phyloP scores from a whole-genome alignment of 2,329 filamentous ascomycete genomes.

The Thermothelomyces thermophilus region DNA sequence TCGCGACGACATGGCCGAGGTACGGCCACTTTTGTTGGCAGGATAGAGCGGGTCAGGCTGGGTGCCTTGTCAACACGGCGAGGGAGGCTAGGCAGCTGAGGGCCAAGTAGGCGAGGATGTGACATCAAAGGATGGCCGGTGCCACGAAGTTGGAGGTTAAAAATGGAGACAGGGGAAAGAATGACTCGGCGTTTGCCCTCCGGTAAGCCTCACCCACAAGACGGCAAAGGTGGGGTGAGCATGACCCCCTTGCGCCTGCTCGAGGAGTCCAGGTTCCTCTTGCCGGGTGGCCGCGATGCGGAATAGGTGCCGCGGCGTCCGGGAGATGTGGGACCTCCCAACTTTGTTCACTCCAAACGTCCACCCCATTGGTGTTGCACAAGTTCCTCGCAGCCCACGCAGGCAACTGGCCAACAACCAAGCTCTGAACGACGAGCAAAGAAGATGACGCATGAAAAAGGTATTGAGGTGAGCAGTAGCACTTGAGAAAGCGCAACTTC shows the following conservation, averaged over 20 bases:
- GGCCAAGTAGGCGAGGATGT: neutral
- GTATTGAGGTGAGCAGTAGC: neutral
- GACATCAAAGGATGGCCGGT: neutral
- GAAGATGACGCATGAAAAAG: neutral
- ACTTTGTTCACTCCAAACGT: neutral
- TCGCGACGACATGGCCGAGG: neutral
- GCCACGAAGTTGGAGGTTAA: neutral
- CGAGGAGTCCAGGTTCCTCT: neutral
- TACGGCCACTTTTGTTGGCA: neutral
- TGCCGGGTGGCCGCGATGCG: neutral
- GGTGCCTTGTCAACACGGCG: slow-evolving; percentile 12
- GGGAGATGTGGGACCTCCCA: neutral
- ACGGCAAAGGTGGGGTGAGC: slow-evolving; percentile 6
- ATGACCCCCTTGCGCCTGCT: neutral
- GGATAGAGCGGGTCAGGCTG: neutral
- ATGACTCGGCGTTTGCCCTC: slow-evolving; percentile 10
- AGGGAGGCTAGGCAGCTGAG: slow-evolving; percentile 14
- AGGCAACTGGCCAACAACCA: slow-evolving; percentile 1
- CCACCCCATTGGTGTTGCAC: slow-evolving; percentile 17
- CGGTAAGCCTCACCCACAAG: slow-evolving; percentile 7
- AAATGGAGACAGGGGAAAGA: neutral
- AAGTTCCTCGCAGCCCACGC: slow-evolving; percentile 19
- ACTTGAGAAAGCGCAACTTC: too few relatives aligned
- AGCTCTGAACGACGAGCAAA: neutral
- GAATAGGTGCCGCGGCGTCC: slow-evolving; percentile 1